A percentile compares a stretch with the other conserved stretches of the same genome.
phyloP scores from a whole-genome alignment of 202 grass and related monocot genomes.

The Zoysia matrella region DNA sequence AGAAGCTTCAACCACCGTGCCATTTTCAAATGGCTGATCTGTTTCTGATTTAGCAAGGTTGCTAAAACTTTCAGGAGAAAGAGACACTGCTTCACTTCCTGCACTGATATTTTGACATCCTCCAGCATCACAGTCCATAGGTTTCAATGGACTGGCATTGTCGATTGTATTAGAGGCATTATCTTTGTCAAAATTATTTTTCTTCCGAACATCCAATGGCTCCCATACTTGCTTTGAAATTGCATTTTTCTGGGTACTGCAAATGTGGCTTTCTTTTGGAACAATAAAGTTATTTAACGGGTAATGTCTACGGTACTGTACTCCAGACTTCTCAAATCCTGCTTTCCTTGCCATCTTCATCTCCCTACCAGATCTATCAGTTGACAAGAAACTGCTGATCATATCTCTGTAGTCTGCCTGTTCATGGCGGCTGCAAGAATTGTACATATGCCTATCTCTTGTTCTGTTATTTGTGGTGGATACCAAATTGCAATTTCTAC shows the following conservation, averaged over 20 bases:
- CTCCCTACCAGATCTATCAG: conserved; percentile 50
- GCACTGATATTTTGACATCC: conserved; percentile 30
- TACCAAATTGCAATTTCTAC: conserved; percentile 46
- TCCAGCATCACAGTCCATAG: conserved; percentile 31
- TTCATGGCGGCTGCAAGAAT: conserved; percentile 63
- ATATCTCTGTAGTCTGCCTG: conserved; percentile 51
- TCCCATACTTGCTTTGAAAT: neutral
- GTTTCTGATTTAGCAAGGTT: conserved; percentile 44
- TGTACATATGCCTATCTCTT: conserved; percentile 63
- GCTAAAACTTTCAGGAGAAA: conserved; percentile 43
- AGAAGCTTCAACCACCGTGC: conserved; percentile 33
- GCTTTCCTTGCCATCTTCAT: conserved; percentile 61
- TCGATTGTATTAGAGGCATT: conserved; percentile 35
- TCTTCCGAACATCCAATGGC: conserved; percentile 65
- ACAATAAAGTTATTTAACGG: conserved; percentile 41
- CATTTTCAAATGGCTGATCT: conserved; percentile 23
- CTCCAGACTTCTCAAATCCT: conserved; percentile 56
- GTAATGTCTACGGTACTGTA: conserved; percentile 54
- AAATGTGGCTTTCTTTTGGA: conserved; percentile 7
- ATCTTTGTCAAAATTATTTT: conserved; percentile 44
- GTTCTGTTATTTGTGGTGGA: conserved; percentile 59
- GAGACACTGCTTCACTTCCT: conserved; percentile 31
- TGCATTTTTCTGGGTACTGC: conserved; percentile 58
- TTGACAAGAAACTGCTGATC: conserved; percentile 35
- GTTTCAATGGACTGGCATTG: conserved; percentile 38